phyloP scores from a whole-genome alignment of 495 filamentous ascomycete genomes.

The Copromyces sp. region DNA sequence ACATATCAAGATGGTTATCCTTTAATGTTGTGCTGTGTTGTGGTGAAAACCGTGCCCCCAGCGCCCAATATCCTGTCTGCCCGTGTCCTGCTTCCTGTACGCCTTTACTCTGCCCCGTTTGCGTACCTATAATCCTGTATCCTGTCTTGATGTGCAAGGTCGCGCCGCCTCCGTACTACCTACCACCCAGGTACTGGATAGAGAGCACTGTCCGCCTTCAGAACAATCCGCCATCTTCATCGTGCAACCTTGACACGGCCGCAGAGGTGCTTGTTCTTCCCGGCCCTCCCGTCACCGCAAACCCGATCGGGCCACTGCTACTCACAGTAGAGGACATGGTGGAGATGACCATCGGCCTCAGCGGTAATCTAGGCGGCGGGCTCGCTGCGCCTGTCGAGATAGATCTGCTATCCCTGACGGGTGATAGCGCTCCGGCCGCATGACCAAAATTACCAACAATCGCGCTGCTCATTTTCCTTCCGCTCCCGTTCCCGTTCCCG shows the following conservation, averaged over 20 bases:
- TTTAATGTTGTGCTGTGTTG: not conserved
- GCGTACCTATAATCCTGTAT: not conserved
- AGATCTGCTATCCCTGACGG: not conserved
- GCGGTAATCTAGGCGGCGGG: not conserved
- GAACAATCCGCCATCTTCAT: not conserved
- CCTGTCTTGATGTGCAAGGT: not conserved
- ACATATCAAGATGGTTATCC: not conserved
- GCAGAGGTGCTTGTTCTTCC: not conserved
- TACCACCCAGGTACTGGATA: not conserved
- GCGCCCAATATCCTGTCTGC: not conserved
- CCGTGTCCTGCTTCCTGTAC: not conserved
- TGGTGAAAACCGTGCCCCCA: not conserved
- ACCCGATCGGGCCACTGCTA: not conserved
- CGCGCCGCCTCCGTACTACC: not conserved
- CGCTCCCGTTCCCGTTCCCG: not conserved
- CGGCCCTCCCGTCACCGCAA: not conserved
- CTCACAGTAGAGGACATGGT: not conserved
- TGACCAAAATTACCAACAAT: not conserved
- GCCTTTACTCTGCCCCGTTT: not conserved
- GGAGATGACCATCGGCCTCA: not conserved
- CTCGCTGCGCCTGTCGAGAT: not conserved
- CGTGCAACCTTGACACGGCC: not conserved
- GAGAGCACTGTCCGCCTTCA: not conserved
- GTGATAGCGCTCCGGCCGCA: not conserved
- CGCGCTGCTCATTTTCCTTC: not conserved